A percentile compares a stretch with the other conserved stretches of the same genome.
Conservation (phyloP, 176 grass and related monocot species). For the Triticum monococcum region DNA sequence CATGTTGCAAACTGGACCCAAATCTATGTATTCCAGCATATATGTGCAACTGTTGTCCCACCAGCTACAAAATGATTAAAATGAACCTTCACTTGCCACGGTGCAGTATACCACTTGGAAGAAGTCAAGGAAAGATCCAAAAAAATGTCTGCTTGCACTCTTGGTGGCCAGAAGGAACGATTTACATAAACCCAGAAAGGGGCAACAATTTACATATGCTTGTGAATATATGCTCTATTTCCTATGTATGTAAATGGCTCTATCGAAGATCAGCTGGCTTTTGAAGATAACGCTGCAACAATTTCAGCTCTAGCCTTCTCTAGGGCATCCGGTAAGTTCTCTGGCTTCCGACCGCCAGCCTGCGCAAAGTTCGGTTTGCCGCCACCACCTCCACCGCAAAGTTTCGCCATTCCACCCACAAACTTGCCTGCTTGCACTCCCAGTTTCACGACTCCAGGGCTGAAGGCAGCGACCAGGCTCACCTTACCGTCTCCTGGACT, state of each 20-base stretch:
- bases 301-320: conserved; percentile 75
- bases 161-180: neutral
- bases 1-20: neutral
- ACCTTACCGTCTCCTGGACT: conserved; percentile 82
- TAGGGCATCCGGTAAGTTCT: conserved; percentile 70
- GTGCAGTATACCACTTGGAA: neutral
- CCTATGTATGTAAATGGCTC: conserved; percentile 3
- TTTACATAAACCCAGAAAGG: neutral
- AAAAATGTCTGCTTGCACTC: neutral
- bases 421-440: conserved; percentile 89
- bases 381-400: conserved; percentile 83
- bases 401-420: conserved; percentile 79
- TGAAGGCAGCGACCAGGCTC: conserved; percentile 85
- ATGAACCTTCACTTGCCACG: neutral
- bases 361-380: conserved; percentile 97
- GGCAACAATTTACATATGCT: neutral
- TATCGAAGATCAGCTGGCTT: conserved; percentile 28
- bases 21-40: neutral
- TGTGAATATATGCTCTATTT: neutral
- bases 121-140: neutral
- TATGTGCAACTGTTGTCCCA: neutral
- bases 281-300: conserved; percentile 39
- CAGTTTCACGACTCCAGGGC: conserved; percentile 66
- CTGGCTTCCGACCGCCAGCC: conserved; percentile 89
- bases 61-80: neutral